Evolutionary conservation across 2,329 filamentous ascomycete species (phyloP).

Genomic region (Xylaria sp.): DNA sequence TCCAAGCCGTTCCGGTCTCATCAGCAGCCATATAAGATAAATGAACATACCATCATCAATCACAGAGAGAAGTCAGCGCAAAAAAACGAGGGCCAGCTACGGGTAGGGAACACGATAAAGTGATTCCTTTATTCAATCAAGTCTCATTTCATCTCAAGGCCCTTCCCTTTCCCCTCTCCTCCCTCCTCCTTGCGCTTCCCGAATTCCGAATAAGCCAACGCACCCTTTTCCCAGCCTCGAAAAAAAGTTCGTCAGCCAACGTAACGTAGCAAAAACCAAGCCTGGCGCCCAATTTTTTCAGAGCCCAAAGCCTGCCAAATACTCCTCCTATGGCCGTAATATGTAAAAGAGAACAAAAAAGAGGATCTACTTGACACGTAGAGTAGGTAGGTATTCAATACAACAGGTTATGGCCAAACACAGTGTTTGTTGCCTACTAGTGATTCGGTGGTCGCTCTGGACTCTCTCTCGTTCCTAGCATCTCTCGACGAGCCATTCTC

Average conservation of each 20-base stretch:
- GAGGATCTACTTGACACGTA: neutral
- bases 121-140: constrained; percentile 23
- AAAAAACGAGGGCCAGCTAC: neutral
- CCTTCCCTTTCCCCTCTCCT: neutral
- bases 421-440: neutral
- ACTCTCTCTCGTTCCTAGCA: neutral
- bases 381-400: constrained; percentile 20
- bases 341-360: neutral
- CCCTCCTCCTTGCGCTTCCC: neutral
- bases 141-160: constrained; percentile 20
- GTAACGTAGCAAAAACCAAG: constrained; percentile 24
- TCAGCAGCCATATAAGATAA: neutral
- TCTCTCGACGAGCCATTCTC: constrained; percentile 42
- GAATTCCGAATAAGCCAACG: constrained; percentile 9
- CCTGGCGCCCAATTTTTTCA: constrained; percentile 1
- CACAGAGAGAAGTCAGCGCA: neutral
- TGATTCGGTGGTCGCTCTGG: neutral
- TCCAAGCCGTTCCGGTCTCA: neutral
- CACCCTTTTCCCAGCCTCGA: constrained; percentile 2
- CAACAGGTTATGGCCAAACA: neutral
- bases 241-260: constrained; percentile 28
- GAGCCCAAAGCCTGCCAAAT: neutral
- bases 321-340: neutral
- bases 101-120: neutral
- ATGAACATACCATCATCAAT: neutral